phyloP scores from a whole-genome alignment of 148 eudicot species.

The Polygonum maritimum region DNA sequence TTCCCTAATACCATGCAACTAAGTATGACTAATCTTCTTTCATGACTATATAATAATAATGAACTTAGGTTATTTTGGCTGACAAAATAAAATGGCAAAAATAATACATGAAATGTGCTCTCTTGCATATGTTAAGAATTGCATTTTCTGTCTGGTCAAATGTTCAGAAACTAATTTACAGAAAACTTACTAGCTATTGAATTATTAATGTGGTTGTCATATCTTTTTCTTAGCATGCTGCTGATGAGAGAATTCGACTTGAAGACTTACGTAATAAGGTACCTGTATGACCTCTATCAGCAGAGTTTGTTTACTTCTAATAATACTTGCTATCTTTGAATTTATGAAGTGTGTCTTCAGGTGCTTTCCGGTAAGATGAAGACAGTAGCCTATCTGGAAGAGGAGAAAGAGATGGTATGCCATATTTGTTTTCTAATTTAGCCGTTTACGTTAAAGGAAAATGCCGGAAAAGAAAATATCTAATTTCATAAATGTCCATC shows the following conservation, averaged over 20 bases:
- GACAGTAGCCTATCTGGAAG: slow-evolving; percentile 67
- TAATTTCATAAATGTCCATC: not conserved
- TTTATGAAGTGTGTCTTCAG: slow-evolving; percentile 25
- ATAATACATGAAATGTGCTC: not conserved
- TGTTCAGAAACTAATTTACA: not conserved
- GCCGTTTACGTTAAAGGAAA: not conserved
- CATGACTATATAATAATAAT: not conserved
- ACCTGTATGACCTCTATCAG: not conserved
- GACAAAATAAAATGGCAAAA: no score
- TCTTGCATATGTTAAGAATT: not conserved
- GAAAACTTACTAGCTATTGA: not conserved
- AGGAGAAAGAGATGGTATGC: slow-evolving; percentile 74
- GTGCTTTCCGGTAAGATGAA: slow-evolving; percentile 74
- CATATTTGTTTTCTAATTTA: not conserved
- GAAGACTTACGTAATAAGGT: slow-evolving; percentile 93
- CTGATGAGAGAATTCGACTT: slow-evolving; percentile 92
- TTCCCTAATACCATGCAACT: not conserved
- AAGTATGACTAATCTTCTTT: not conserved
- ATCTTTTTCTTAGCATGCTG: slow-evolving; percentile 75
- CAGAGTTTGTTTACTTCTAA: not conserved
- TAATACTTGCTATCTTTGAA: not conserved
- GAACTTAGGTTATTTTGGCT: no score
- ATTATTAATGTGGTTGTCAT: slow-evolving; percentile 10
- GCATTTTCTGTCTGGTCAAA: not conserved
- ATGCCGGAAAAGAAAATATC: not conserved